Conservation (phyloP, 768 basidiomycete species). For the Tricholoma flavovirens region DNA sequence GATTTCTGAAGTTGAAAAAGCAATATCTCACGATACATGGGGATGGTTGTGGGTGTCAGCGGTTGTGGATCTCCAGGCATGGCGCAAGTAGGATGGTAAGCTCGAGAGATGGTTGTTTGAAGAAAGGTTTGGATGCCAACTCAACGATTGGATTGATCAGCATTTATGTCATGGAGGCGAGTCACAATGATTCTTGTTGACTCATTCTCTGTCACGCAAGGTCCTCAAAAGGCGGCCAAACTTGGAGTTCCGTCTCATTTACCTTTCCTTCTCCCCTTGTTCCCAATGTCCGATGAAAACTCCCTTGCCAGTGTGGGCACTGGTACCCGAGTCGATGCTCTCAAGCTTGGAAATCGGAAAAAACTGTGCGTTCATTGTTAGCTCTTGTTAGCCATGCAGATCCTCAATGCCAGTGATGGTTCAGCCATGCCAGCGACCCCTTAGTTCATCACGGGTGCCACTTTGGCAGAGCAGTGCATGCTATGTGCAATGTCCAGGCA, state of each 20-base stretch:
- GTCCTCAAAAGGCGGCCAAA: not conserved
- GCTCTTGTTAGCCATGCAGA: not conserved
- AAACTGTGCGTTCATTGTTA: not conserved
- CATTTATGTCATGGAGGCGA: not conserved
- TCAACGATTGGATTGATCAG: not conserved
- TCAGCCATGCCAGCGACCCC: conserved; percentile 7
- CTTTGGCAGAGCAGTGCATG: conserved; percentile 12
- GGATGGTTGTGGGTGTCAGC: not conserved
- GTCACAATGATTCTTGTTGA: not conserved
- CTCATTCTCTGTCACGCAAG: not conserved
- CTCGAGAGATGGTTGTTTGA: not conserved
- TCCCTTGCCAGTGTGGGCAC: not conserved
- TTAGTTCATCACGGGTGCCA: conserved; percentile 16
- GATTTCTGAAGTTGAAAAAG: too few species aligned
- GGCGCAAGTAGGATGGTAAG: not conserved
- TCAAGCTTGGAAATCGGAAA: not conserved
- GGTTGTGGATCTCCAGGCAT: not conserved
- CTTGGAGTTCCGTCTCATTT: not conserved
- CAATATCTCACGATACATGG: not conserved
- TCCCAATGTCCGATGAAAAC: not conserved
- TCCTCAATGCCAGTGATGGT: not conserved
- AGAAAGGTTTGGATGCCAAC: not conserved
- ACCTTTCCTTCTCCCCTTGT: not conserved
- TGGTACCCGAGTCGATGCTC: not conserved
- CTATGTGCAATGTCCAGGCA: conserved; percentile 11